These are phyloP conservation scores for Chlorella sp. DNA, from an alignment of 139 green algal genomes.

Conservation along the genomic window DNA sequence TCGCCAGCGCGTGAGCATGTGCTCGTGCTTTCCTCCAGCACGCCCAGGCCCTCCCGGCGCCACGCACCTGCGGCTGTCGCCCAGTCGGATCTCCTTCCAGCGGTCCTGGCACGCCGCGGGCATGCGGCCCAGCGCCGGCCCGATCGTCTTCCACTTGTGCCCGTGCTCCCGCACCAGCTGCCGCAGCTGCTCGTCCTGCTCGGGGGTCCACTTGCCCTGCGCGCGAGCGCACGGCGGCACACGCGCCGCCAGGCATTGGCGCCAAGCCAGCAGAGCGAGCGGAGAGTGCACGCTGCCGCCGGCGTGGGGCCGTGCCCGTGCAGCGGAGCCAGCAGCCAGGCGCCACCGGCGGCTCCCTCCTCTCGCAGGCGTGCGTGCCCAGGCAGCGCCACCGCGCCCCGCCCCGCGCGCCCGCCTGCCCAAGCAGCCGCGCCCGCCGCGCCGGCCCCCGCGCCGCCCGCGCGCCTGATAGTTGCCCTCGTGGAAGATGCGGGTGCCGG, in stretches of 20 bases:
- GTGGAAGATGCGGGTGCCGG: constrained; percentile 60
- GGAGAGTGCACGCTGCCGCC: no score
- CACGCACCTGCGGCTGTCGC: background rate
- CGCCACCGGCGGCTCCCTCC: background rate
- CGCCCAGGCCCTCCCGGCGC: background rate
- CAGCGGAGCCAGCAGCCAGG: background rate
- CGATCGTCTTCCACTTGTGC: constrained; percentile 62
- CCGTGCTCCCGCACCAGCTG: constrained; percentile 54
- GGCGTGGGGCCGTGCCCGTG: no score
- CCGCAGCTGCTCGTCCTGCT: constrained; percentile 59
- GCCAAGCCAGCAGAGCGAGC: no score
- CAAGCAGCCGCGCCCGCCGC: no score
- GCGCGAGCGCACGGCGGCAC: background rate
- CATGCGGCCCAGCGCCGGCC: constrained; percentile 48
- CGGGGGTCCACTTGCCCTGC: constrained; percentile 60
- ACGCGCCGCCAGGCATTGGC: background rate
- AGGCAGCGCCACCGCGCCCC: background rate
- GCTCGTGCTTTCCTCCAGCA: background rate
- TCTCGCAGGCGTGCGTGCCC: background rate
- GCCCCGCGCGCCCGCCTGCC: no score
- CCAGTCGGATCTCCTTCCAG: constrained; percentile 24
- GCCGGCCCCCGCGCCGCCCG: background rate
- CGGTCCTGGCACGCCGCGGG: constrained; percentile 56
- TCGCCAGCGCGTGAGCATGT: no score
- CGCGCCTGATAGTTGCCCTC: constrained; percentile 50